phyloP scores from a whole-genome alignment of 495 filamentous ascomycete species.

The Penicillium robsamsonii region DNA sequence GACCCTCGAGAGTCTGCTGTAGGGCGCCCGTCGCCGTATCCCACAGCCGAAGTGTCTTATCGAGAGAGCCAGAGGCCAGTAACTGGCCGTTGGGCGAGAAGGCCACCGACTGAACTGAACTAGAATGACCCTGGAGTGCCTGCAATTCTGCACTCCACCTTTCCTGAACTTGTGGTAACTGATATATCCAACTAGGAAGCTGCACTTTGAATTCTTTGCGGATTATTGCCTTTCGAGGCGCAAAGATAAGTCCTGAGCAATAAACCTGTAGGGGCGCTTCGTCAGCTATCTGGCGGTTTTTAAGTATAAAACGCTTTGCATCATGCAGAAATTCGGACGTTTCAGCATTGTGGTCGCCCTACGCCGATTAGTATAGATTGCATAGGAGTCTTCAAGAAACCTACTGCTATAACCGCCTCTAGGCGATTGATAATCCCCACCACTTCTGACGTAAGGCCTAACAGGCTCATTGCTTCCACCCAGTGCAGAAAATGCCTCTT shows the following conservation, averaged over 20 bases:
- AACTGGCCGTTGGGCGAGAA: conserved; percentile 26
- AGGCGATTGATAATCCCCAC: conserved; percentile 4
- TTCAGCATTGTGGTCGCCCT: conserved; percentile 17
- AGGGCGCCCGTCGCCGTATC: conserved; percentile 12
- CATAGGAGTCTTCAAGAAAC: no score
- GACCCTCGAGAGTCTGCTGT: conserved; percentile 21
- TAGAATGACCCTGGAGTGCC: conserved; percentile 23
- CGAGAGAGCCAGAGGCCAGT: conserved; percentile 21
- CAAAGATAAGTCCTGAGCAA: conserved; percentile 35
- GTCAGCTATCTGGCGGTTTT: conserved; percentile 33
- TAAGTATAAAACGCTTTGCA: conserved; percentile 36
- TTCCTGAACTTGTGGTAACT: conserved; percentile 19
- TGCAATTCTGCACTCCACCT: conserved; percentile 20
- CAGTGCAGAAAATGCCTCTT: conserved; percentile 43
- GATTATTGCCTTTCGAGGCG: conserved; percentile 30
- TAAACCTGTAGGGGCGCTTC: conserved; percentile 27
- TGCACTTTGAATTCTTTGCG: conserved; percentile 18
- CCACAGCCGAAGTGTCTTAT: conserved; percentile 31
- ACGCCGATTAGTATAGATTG: conserved; percentile 7
- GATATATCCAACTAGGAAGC: conserved; percentile 18
- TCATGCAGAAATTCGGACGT: conserved; percentile 19
- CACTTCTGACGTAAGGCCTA: conserved; percentile 30
- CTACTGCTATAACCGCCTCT: neutral
- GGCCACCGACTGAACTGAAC: conserved; percentile 11
- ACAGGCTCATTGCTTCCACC: conserved; percentile 41